Percentiles rank a stretch among this genome's conserved stretches.
Evolutionary conservation across 2,329 filamentous ascomycete genomes (phyloP).

Genomic region (Colletotrichum plurivorum): DNA sequence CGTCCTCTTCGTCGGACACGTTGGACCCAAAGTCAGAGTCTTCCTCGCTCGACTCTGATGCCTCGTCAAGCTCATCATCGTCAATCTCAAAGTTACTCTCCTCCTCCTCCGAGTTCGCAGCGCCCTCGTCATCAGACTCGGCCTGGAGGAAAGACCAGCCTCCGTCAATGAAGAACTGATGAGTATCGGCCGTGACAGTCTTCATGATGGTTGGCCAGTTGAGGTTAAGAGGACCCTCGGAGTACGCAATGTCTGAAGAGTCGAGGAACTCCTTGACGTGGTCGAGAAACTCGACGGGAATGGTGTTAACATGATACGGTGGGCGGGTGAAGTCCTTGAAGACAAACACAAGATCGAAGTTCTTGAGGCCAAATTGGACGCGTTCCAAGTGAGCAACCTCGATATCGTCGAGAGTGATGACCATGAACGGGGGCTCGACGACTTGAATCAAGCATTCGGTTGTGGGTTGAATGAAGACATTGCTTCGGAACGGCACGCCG

Average conservation of each 20-base stretch:
- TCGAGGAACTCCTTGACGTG: conserved; percentile 98
- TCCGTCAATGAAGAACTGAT: conserved; percentile 94
- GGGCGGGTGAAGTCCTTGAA: conserved; percentile 97
- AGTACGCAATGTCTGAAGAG: conserved; percentile 93
- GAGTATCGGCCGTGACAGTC: conserved; percentile 93
- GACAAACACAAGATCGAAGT: conserved; percentile 98
- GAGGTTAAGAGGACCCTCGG: conserved; percentile 94
- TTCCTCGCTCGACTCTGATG: conserved; percentile 81
- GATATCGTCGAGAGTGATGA: conserved; percentile 94
- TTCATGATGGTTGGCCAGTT: conserved; percentile 99
- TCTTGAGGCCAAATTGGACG: conserved; percentile 97
- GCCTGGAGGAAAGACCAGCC: conserved; percentile 94
- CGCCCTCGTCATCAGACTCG: conserved; percentile 88
- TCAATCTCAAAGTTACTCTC: conserved; percentile 94
- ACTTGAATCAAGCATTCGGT: conserved; percentile 98
- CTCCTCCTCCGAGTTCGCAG: conserved; percentile 84
- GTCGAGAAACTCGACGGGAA: conserved; percentile 94
- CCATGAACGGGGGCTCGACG: conserved; percentile 96
- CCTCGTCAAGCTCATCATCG: conserved; percentile 88
- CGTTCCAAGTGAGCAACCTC: conserved; percentile 96
- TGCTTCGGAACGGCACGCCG: conserved; percentile 95
- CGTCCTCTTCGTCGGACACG: conserved; percentile 85
- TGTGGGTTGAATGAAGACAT: conserved; percentile 94
- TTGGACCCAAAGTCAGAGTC: conserved; percentile 96
- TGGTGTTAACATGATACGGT: conserved; percentile 96